Evolutionary conservation across 192 early-diverging fungal genomes (phyloP).

Genomic region (Gonapodya prolifera): DNA sequence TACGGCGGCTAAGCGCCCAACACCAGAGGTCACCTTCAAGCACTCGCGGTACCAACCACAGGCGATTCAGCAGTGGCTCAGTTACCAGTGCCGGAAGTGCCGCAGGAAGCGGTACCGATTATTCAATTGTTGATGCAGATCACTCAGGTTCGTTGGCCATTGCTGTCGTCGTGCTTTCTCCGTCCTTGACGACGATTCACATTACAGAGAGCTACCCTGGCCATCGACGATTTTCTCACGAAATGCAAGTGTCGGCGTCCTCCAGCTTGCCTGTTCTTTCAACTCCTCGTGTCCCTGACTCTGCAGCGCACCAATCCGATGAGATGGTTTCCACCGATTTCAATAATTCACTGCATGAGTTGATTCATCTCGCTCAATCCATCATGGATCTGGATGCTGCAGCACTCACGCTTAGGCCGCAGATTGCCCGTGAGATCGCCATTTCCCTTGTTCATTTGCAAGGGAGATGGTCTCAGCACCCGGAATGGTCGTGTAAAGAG

Average conservation of each 20-base stretch:
- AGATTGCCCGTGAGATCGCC: slow-evolving; percentile 43
- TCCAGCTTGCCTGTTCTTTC: too few relatives aligned
- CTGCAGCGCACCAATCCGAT: too few relatives aligned
- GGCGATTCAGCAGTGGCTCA: background rate
- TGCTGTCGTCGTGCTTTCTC: too few relatives aligned
- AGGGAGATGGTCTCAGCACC: slow-evolving; percentile 45
- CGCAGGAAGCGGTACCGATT: too few relatives aligned
- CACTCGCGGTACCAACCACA: background rate
- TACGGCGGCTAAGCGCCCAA: background rate
- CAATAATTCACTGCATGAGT: slow-evolving; percentile 45
- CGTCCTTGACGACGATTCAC: too few relatives aligned
- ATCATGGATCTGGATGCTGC: slow-evolving; percentile 55
- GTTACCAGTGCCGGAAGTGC: background rate
- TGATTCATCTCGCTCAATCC: slow-evolving; percentile 55
- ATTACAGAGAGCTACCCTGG: too few relatives aligned
- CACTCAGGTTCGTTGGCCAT: too few relatives aligned
- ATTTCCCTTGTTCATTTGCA: slow-evolving; percentile 44
- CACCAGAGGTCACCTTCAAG: background rate
- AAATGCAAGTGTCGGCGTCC: too few relatives aligned
- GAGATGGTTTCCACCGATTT: slow-evolving; percentile 38
- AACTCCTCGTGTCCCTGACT: too few relatives aligned
- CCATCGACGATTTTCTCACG: too few relatives aligned
- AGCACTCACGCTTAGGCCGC: slow-evolving; percentile 44
- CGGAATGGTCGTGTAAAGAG: slow-evolving; percentile 44
- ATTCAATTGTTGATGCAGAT: too few relatives aligned